Percentiles rank a stretch among this genome's conserved stretches.
Evolutionary conservation across 495 filamentous ascomycete species (phyloP).

Genomic region (Podospora pseudoanserina): DNA sequence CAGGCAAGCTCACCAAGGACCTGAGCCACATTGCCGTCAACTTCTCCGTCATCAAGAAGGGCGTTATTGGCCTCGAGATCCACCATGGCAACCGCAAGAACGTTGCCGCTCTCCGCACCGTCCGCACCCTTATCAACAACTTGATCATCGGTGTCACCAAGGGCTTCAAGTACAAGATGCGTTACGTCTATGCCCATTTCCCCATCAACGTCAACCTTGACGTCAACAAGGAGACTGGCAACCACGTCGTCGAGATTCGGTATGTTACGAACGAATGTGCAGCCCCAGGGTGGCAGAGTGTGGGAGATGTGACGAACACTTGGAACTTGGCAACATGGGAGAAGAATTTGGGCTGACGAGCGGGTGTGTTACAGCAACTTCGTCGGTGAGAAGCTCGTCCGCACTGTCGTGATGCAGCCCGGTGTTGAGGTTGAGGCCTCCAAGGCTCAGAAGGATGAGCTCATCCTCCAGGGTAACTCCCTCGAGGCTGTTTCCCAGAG

Average conservation of each 20-base stretch:
- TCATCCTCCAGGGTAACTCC: slow-evolving; percentile 87
- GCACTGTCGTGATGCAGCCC: slow-evolving; percentile 77
- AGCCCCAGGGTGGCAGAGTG: background rate
- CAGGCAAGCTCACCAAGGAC: slow-evolving; percentile 92
- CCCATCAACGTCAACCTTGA: slow-evolving; percentile 99
- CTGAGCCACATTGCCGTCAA: slow-evolving; percentile 92
- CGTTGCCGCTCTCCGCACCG: slow-evolving; percentile 94
- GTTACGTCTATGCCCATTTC: slow-evolving; percentile 99
- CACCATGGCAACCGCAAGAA: slow-evolving; percentile 98
- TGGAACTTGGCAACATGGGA: background rate
- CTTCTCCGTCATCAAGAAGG: slow-evolving; percentile 78
- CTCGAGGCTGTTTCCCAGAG: slow-evolving; percentile 95
- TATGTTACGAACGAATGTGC: slow-evolving; percentile 46
- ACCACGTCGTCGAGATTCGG: slow-evolving; percentile 93
- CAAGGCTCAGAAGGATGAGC: slow-evolving; percentile 93
- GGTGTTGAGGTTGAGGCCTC: slow-evolving; percentile 89
- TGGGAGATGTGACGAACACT: background rate
- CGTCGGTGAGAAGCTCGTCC: slow-evolving; percentile 99
- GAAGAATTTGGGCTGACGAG: slow-evolving; percentile 29
- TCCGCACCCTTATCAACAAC: slow-evolving; percentile 97
- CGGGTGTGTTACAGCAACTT: slow-evolving; percentile 70
- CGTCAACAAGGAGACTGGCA: slow-evolving; percentile 87
- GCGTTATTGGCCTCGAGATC: slow-evolving; percentile 88
- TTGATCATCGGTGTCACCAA: slow-evolving; percentile 95
- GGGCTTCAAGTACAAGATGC: slow-evolving; percentile 99